Conservation (phyloP, 73 alveolate genomes). For the Tetrahymena malaccensis region DNA sequence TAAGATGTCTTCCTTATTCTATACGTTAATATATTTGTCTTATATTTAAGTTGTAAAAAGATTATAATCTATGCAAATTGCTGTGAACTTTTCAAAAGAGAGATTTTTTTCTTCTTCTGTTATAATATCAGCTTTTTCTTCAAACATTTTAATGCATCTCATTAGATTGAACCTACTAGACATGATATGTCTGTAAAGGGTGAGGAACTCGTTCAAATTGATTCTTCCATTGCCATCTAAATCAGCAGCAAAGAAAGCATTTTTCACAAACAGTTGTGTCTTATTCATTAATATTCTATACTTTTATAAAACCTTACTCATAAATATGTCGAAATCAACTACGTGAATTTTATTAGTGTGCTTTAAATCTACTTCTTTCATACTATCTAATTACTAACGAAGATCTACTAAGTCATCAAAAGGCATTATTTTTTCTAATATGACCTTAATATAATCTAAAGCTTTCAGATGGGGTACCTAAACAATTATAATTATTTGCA, state of each 20-base stretch:
- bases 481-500: no score
- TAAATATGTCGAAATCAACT: conserved; percentile 28
- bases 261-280: conserved; percentile 27
- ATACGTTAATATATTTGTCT: conserved; percentile 9
- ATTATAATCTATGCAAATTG: conserved; percentile 16
- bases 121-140: conserved; percentile 31
- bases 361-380: conserved; percentile 35
- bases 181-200: conserved; percentile 31
- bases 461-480: conserved; percentile 38
- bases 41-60: conserved; percentile 6
- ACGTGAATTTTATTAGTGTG: conserved; percentile 12
- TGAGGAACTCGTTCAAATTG: conserved; percentile 26
- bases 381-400: conserved; percentile 15
- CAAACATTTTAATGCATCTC: conserved; percentile 29
- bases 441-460: conserved; percentile 34
- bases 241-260: conserved; percentile 43
- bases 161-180: conserved; percentile 9
- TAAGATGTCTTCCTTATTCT: conserved; percentile 8
- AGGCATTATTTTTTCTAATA: conserved; percentile 24
- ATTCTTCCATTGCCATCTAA: conserved; percentile 41
- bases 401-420: conserved; percentile 28
- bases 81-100: conserved; percentile 30
- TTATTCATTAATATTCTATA: conserved; percentile 28
- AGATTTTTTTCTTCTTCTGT: conserved; percentile 15
- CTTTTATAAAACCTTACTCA: conserved; percentile 17